phyloP scores from a whole-genome alignment of 1,284 basidiomycete species.

The Rhodofomes roseus region DNA sequence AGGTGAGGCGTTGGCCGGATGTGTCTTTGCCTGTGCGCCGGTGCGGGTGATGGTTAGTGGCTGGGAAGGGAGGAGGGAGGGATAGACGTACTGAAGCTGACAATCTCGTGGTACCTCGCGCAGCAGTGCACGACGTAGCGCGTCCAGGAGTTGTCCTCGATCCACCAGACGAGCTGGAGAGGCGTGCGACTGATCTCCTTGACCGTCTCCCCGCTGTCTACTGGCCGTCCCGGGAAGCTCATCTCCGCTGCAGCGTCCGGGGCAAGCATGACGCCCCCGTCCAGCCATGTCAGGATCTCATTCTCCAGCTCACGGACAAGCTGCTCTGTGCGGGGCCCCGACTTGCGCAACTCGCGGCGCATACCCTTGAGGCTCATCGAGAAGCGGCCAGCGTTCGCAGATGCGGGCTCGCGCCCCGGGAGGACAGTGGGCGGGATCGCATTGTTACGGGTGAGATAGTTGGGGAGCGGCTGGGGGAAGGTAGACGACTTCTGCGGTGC shows the following conservation, averaged over 20 bases:
- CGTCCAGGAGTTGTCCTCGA: slow-evolving; percentile 64
- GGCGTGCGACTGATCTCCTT: slow-evolving; percentile 63
- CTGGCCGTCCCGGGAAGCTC: slow-evolving; percentile 36
- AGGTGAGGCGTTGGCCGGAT: slow-evolving; percentile 60
- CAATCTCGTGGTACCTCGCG: slow-evolving; percentile 71
- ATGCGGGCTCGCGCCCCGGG: slow-evolving; percentile 42
- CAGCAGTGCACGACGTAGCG: slow-evolving; percentile 79
- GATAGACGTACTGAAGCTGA: slow-evolving; percentile 68
- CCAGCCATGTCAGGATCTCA: slow-evolving; percentile 63
- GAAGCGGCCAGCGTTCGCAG: slow-evolving; percentile 71
- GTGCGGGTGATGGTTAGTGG: too few species aligned
- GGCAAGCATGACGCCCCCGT: slow-evolving; percentile 50
- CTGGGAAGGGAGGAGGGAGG: not conserved
- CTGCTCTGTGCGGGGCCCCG: slow-evolving; percentile 53
- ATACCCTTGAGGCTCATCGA: slow-evolving; percentile 72
- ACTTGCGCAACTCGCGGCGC: slow-evolving; percentile 58
- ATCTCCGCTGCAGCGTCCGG: slow-evolving; percentile 39
- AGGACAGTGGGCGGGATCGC: slow-evolving; percentile 43
- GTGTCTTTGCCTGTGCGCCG: slow-evolving; percentile 61
- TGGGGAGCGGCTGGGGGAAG: slow-evolving; percentile 71
- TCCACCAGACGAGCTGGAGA: slow-evolving; percentile 66
- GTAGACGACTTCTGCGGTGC: slow-evolving; percentile 47
- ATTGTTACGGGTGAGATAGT: slow-evolving; percentile 59
- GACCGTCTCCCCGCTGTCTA: slow-evolving; percentile 53
- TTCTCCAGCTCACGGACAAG: slow-evolving; percentile 64